Base-by-base conservation (phyloP, 768 basidiomycete genomes). In the Mycena vulgaris region DNA sequence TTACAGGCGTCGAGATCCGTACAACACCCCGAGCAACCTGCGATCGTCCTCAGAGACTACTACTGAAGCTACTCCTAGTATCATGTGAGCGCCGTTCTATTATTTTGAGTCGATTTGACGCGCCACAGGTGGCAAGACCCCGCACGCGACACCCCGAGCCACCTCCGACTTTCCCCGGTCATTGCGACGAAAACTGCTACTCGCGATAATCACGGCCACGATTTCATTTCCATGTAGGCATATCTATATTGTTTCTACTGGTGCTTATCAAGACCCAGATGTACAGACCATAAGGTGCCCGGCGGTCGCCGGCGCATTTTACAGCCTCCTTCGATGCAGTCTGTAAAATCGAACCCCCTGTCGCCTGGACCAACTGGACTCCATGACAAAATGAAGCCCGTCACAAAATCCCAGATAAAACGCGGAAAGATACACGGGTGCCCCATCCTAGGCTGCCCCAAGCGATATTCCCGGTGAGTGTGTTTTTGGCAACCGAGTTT, bases 191-290 rank as follows among this genome's bases (percentile, higher is more conserved):
- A 39, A 3, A 16, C 14, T 5, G n/a, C 8, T 45, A 8, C 42
- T n/a, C n/a, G 5, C 8, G 2, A 23, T 21, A 3, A 23, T 45
- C 21, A 3, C 19, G n/a, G 19, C 11, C 19, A 23, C 21, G 10
- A 25, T 58, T 66, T 57, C 47, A 51, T 58, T 56, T 42, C 52
- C 40, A 63, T 52, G 61, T 63, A 16, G 23, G 60, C 33, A 17
- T 28, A 28, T 42, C 27, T 16, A 11, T 19, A 11, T 47, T 25
- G 23, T 47, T 47, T 47, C 6, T 25, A 25, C 23, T 23, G n/a
- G 5, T 47, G 13, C 45, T 25, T 3, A 47, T 13, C 45, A 5
- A 2, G 23, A 39, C 17, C 42, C 42, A 45, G 42, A 45, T 5
- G 42, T 45, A 3, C 21, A 21, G n/a, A 21, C n/a, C 42, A 4